Conservation (phyloP, 768 basidiomycete genomes). For the Panus rudis region DNA sequence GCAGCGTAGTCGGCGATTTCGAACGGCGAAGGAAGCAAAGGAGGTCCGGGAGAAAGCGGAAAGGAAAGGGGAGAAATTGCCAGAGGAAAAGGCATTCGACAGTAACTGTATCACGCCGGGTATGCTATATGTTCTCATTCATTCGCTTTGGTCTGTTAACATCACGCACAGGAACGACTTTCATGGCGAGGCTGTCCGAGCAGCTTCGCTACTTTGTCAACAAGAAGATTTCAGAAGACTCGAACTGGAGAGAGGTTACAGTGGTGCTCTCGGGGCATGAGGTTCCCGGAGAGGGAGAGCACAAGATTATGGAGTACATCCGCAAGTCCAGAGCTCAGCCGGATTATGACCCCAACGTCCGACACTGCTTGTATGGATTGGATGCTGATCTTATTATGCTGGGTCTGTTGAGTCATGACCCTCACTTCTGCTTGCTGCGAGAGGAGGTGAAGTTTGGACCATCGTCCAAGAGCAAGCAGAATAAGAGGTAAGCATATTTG, state of each 20-base stretch:
- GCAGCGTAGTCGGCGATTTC: slow-evolving; percentile 87
- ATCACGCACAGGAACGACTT: slow-evolving; percentile 65
- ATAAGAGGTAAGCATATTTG: slow-evolving; percentile 34
- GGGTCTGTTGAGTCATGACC: slow-evolving; percentile 93
- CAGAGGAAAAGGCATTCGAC: slow-evolving; percentile 93
- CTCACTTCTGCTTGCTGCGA: slow-evolving; percentile 93
- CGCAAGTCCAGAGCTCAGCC: slow-evolving; percentile 90
- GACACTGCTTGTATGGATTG: slow-evolving; percentile 96
- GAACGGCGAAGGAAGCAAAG: slow-evolving; percentile 88
- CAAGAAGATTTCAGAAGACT: slow-evolving; percentile 97
- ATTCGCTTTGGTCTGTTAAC: neutral
- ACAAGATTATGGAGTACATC: slow-evolving; percentile 99
- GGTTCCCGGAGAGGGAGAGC: slow-evolving; percentile 98
- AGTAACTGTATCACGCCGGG: slow-evolving; percentile 99
- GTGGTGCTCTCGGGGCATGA: slow-evolving; percentile 97
- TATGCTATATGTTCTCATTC: slow-evolving; percentile 28
- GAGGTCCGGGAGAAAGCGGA: slow-evolving; percentile 84
- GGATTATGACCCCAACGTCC: slow-evolving; percentile 91
- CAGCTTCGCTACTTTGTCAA: slow-evolving; percentile 95
- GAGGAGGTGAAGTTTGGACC: slow-evolving; percentile 99
- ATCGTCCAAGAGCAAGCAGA: slow-evolving; percentile 62
- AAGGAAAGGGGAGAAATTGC: slow-evolving; percentile 84
- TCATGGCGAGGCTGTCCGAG: slow-evolving; percentile 89
- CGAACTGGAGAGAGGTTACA: slow-evolving; percentile 87
- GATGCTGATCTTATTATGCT: slow-evolving; percentile 99